Conservation (phyloP, 2,329 filamentous ascomycete species). For the Fusarium sublunatum region DNA sequence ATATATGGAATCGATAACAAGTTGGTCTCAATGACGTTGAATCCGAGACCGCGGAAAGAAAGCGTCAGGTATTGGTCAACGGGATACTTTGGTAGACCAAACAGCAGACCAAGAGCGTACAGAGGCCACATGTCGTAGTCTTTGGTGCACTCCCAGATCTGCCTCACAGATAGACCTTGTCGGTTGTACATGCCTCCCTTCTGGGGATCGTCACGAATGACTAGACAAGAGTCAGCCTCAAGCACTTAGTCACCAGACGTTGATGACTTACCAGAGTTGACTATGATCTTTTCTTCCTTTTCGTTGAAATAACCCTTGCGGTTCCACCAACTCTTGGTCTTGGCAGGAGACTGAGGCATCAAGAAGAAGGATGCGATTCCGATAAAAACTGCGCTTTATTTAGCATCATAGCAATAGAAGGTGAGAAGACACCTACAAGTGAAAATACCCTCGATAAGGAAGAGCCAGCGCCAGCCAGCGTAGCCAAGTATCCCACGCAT, state of each 20-base stretch:
- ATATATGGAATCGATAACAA: slow-evolving; percentile 63
- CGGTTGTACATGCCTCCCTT: slow-evolving; percentile 68
- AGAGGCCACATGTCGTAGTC: slow-evolving; percentile 67
- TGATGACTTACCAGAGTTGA: slow-evolving; percentile 58
- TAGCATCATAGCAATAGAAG: slow-evolving; percentile 45
- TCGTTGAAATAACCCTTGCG: slow-evolving; percentile 70
- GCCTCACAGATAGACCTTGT: slow-evolving; percentile 57
- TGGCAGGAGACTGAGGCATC: slow-evolving; percentile 70
- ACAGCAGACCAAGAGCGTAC: slow-evolving; percentile 61
- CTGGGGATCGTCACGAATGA: slow-evolving; percentile 65
- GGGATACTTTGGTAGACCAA: slow-evolving; percentile 60
- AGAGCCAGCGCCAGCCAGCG: slow-evolving; percentile 69
- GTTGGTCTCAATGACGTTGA: slow-evolving; percentile 64
- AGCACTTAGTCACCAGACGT: neutral
- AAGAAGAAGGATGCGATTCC: slow-evolving; percentile 65
- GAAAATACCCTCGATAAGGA: slow-evolving; percentile 52
- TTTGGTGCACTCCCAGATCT: slow-evolving; percentile 59
- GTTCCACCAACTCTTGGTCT: slow-evolving; percentile 69
- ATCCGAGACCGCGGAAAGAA: slow-evolving; percentile 61
- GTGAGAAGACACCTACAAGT: slow-evolving; percentile 44
- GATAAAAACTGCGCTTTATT: slow-evolving; percentile 57
- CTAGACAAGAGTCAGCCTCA: slow-evolving; percentile 16
- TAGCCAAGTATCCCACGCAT: slow-evolving; percentile 63
- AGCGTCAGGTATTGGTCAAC: slow-evolving; percentile 63
- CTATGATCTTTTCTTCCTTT: slow-evolving; percentile 73